phyloP scores from a whole-genome alignment of 345 rosid species.

The Citrus maxima region DNA sequence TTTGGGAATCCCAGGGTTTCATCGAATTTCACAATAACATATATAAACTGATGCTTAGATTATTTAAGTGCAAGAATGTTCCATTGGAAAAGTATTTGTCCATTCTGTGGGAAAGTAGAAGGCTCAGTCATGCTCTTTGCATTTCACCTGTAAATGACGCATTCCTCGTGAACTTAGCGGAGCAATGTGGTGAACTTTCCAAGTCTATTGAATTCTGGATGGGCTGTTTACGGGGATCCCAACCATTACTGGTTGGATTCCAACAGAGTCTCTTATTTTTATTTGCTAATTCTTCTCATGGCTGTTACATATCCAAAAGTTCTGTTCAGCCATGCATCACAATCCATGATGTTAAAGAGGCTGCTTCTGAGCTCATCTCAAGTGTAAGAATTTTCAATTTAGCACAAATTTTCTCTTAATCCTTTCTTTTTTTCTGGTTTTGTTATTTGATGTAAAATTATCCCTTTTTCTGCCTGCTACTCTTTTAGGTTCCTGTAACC shows the following conservation, averaged over 20 bases:
- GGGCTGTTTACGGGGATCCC: conserved; percentile 57
- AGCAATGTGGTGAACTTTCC: conserved; percentile 44
- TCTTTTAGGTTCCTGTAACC: conserved; percentile 51
- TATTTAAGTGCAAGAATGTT: conserved; percentile 48
- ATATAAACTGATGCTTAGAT: conserved; percentile 53
- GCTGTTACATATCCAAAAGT: conserved; percentile 25
- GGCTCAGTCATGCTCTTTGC: conserved; percentile 86
- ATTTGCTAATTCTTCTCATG: conserved; percentile 22
- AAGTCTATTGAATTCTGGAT: conserved; percentile 62
- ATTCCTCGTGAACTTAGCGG: conserved; percentile 42
- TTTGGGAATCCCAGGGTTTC: conserved; percentile 52
- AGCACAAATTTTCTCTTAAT: not conserved
- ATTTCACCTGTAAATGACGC: conserved; percentile 65
- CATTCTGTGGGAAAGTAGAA: conserved; percentile 73
- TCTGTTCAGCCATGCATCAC: conserved; percentile 32
- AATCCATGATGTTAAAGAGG: conserved; percentile 50
- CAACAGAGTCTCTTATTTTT: conserved; percentile 49
- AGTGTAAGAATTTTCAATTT: conserved; percentile 43
- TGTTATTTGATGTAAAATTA: not conserved
- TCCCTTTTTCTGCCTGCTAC: conserved; percentile 14
- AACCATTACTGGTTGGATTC: conserved; percentile 56
- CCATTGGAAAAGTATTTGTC: conserved; percentile 53
- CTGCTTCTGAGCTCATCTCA: conserved; percentile 58
- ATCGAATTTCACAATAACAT: conserved; percentile 38
- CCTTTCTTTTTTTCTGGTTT: conserved; percentile 5